phyloP scores from a whole-genome alignment of 371 early-diverging fungal species.

The Fennellomyces sp. region DNA sequence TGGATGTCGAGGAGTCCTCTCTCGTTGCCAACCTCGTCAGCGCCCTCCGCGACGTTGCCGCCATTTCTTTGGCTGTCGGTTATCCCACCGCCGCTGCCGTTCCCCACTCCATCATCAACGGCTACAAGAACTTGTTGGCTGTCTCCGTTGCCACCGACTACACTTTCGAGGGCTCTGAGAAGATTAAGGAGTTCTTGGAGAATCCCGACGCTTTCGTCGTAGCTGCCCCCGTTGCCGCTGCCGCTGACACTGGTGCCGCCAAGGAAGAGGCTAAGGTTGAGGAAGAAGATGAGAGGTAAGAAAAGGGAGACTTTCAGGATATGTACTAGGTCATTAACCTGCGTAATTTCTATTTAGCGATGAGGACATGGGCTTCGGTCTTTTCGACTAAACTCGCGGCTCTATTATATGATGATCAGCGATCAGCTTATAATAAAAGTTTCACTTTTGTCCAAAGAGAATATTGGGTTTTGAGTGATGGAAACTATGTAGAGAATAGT shows the following conservation, averaged over 20 bases:
- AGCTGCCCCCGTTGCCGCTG: conserved; percentile 64
- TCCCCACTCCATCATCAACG: conserved; percentile 96
- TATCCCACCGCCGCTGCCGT: conserved; percentile 97
- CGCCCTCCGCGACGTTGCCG: conserved; percentile 89
- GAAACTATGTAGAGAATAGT: no score
- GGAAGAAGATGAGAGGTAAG: conserved; percentile 75
- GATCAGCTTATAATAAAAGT: no score
- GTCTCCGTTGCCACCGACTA: conserved; percentile 93
- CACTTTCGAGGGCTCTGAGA: conserved; percentile 91
- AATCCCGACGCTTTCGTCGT: conserved; percentile 88
- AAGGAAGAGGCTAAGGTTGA: conserved; percentile 48
- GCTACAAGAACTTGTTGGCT: conserved; percentile 95
- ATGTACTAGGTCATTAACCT: no score
- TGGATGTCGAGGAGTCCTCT: conserved; percentile 92
- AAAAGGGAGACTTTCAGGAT: no score
- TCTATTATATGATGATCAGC: no score
- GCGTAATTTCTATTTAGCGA: no score
- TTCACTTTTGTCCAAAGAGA: no score
- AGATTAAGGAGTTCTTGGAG: conserved; percentile 89
- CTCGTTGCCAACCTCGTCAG: conserved; percentile 81
- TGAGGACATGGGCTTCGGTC: conserved; percentile 85
- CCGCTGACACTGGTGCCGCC: conserved; percentile 50
- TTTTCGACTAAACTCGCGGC: conserved; percentile 83
- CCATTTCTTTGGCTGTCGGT: conserved; percentile 93
- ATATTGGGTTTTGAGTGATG: no score